Conservation (phyloP, 495 filamentous ascomycete genomes). For the Penicillium arizonense region DNA sequence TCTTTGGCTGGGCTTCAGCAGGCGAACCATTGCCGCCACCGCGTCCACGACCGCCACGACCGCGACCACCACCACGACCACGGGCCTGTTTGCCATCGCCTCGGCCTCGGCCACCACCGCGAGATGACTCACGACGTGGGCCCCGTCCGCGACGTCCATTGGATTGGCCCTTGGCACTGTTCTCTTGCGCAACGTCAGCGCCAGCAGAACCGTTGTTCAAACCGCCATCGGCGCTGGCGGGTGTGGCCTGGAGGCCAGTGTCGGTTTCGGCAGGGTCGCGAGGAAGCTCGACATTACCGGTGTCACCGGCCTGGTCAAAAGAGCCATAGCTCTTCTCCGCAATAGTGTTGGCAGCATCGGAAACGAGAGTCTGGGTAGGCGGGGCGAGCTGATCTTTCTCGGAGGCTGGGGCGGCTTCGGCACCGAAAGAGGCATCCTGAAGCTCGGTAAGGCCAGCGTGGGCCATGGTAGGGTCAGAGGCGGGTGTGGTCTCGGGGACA, state of each 20-base stretch:
- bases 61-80: constrained; percentile 46
- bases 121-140: constrained; percentile 50
- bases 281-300: constrained; percentile 77
- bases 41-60: constrained; percentile 37
- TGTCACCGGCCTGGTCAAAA: constrained; percentile 52
- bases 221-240: constrained; percentile 41
- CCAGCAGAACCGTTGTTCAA: constrained; percentile 18
- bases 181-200: constrained; percentile 6
- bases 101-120: constrained; percentile 46
- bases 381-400: constrained; percentile 39
- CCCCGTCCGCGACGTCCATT: constrained; percentile 52
- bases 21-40: constrained; percentile 30
- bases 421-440: constrained; percentile 36
- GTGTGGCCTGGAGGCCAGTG: constrained; percentile 57
- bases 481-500: constrained; percentile 33
- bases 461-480: constrained; percentile 73
- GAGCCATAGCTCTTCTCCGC: constrained; percentile 69
- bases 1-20: constrained; percentile 18
- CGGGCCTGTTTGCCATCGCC: constrained; percentile 53
- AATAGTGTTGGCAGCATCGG: constrained; percentile 63
- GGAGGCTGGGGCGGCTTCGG: constrained; percentile 18
- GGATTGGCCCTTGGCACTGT: constrained; percentile 65
- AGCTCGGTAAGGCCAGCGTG: constrained; percentile 78
- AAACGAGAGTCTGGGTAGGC: constrained; percentile 55
- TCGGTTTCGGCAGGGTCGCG: constrained; percentile 76